Percentiles rank a stretch among this genome's conserved stretches.
Conservation (phyloP, 139 green algal species). For the Picochlorum sp. region DNA sequence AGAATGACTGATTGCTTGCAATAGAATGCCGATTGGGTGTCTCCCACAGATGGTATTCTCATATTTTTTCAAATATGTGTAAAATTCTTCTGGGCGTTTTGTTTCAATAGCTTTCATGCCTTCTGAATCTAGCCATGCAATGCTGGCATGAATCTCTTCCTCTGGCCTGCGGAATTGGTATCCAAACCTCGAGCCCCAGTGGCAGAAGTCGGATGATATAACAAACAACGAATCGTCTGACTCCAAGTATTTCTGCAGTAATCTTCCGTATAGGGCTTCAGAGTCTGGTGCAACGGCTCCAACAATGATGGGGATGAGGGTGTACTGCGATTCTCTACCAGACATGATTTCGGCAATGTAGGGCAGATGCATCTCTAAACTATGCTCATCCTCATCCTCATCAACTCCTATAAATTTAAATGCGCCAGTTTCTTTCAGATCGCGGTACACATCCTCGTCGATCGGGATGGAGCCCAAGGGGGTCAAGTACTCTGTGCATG, state of each 20-base stretch:
- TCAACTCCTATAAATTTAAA: conserved; percentile 68
- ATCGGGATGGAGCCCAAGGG: conserved; percentile 75
- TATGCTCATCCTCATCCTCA: conserved; percentile 92
- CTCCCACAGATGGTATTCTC: conserved; percentile 94
- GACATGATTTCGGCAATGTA: conserved; percentile 68
- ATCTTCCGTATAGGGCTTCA: conserved; percentile 68
- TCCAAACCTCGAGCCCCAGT: conserved; percentile 83
- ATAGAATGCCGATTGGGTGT: conserved; percentile 85
- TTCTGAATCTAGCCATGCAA: conserved; percentile 72
- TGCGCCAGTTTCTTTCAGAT: conserved; percentile 60
- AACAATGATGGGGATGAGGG: conserved; percentile 91
- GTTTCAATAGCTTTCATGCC: conserved; percentile 84
- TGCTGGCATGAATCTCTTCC: conserved; percentile 76
- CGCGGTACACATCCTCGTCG: conserved; percentile 62
- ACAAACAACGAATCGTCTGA: conserved; percentile 84
- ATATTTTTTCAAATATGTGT: conserved; percentile 47
- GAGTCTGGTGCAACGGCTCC: conserved; percentile 58
- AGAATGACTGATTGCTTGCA: conserved; percentile 49
- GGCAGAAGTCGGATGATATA: conserved; percentile 92
- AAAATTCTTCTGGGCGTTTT: conserved; percentile 52
- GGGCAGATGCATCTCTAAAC: conserved; percentile 88
- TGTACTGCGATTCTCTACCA: conserved; percentile 46
- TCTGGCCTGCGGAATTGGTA: conserved; percentile 52
- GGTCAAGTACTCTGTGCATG: conserved; percentile 55
- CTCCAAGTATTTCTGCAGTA: conserved; percentile 75